Evolutionary conservation across 352 stramenopile species (phyloP), one percentile per base, ranked within the genome.

Genomic region (Phytophthora sp.): DNA sequence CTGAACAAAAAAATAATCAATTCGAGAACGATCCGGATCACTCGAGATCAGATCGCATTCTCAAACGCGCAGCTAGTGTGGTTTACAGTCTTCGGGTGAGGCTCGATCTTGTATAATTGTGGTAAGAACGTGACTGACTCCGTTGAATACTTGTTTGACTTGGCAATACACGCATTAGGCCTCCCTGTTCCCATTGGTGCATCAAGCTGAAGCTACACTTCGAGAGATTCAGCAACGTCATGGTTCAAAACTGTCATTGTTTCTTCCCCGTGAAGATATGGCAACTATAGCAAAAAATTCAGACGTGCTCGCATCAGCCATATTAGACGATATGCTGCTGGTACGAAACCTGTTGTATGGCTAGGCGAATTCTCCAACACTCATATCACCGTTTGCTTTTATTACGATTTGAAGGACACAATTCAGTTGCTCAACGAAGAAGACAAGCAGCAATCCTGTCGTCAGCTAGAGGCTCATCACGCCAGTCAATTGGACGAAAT

Each of bases 271-370:
- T 15, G 38, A 56, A 1, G 68, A 86, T 2, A 43, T 92, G n/a
- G 44, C 64, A 28, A 45, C 59, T 4, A 77, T 90, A 26, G 71
- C 73, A 3, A 42, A 72, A 18, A 72, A 89, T 41, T 89, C 76
- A 5, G 80, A 88, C 9, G 43, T 76, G 45, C 68, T 91, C 2
- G 76, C 80, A 4, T 70, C 73, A 11, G 67, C 78, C 4, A 80
- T 91, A 43, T 58, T 91, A 45, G 80, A 91, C 38, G 82, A 91
- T 20, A 54, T 91, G 0, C 61, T 91, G 12, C 59, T 89, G 44
- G 82, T 91, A 64, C 50, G 69, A 51, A 1, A 53, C 7, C 11
- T 5, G 18, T 7, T 24, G n/a, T n/a, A n/a, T n/a, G 4, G 6
- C 34, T 10, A 39, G 15, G 17, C 35, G 17, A 18, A 43, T 7